Evolutionary conservation across 192 early-diverging fungal species (phyloP), one percentile per base, ranked within the genome.

Genomic region (Physocladia obscura): DNA sequence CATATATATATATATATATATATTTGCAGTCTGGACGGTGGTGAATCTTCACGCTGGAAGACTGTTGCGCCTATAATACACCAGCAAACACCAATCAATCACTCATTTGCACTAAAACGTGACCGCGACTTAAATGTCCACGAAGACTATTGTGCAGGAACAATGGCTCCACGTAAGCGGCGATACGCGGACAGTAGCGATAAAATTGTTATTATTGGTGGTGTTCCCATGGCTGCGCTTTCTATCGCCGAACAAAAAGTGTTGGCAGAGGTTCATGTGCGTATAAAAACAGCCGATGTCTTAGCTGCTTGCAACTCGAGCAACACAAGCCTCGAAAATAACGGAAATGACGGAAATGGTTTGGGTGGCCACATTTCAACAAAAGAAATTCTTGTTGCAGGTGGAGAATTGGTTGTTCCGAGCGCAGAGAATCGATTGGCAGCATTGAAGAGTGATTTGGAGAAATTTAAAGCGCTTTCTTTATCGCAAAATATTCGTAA

Each of bases 181-280:
- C 21, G 50, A 52, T 27, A 27, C 50, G 22, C 5, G 5, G 17
- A 21, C 11, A 35, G 36, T 21, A 11, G n/a, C n/a, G 60, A 62
- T 2, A 15, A 30, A 6, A 32, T 62, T 26, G 60, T 62, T 6
- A 22, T 62, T 6, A 47, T 62, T 27, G 60, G 26, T 62, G 39
- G 60, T 22, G 40, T 62, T 21, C 60, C 60, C 21, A 17, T 37
- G n/a, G 36, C 38, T 15, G 35, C 60, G 13, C 40, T 62, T 22
- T 31, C 26, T 2, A 27, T 62, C 2, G 3, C 35, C 39, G 60
- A 62, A 32, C 60, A 62, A 22, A 38, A 62, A 62, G 39, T 62
- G 8, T 47, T 62, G 39, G 26, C 39, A 22, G 60, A 62, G 3
- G 60, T 62, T 2, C 26, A 22, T 39, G 60, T 24, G 1, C 15